Evolutionary conservation across 2,329 filamentous ascomycete genomes (phyloP), one percentile per base, ranked within the genome.

Genomic region (Fusarium brevicatenulatum): DNA sequence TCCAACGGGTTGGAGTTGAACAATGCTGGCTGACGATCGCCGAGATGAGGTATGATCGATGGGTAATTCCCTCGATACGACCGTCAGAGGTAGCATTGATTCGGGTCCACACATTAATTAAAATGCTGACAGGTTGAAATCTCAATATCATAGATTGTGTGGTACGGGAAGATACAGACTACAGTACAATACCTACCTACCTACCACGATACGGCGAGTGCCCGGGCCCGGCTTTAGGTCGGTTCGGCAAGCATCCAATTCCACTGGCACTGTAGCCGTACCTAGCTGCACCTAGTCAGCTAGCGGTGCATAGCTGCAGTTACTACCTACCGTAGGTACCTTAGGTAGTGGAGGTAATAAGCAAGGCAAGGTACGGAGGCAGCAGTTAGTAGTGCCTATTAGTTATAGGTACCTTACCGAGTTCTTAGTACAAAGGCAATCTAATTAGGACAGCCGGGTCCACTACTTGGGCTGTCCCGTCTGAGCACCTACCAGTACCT

Each of bases 391-490:
- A 32, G 21, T 52, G 15, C 30, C n/a, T 36, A 36, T 36, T 53
- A 34, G 53, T 43, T 28, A n/a, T n/a, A 30, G 46, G 15, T n/a
- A n/a, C n/a, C n/a, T 25, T 54, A n/a, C 18, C 12, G 15, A 39
- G 52, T n/a, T 40, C 36, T n/a, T 46, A 46, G 18, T 28, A 28
- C 25, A 15, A 28, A 42, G 30, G 40, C 28, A 43, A 42, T 57
- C 28, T 37, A 43, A 42, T 46, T 53, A 52, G 30, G 19, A 69
- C 39, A 47, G 30, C 36, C 32, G 66, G 73, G 54, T 61, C 73
- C 71, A 72, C 73, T 66, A 40, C 62, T 64, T 65, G 58, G 66
- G 65, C 66, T 69, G 66, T 53, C 40, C 44, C 47, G 68, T 76
- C 68, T 50, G 63, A 68, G 73, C 68, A 57, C 63, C 47, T 42